Base-by-base conservation (phyloP, 164 flowering plant genomes). In the Piper longum region DNA sequence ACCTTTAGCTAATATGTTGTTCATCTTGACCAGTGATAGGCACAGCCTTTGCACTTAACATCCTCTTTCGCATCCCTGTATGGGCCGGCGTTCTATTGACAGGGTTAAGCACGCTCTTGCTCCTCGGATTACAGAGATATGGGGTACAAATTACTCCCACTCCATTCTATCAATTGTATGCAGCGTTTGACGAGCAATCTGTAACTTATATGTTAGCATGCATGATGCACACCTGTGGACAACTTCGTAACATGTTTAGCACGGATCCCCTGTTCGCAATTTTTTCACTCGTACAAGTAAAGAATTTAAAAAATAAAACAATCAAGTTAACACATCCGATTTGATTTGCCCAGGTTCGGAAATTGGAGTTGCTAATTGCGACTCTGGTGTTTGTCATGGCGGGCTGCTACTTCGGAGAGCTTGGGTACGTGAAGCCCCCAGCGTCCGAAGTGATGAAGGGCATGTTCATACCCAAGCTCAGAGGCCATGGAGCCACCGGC, bases 1-100 rank as follows among this genome's bases (percentile, higher is more conserved):
- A 39, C 4, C 5, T 11, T 59, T 4, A 16, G 2, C 8, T 56
- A 16, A 56, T 7, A 51, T 41, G 3, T 60, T 9, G 26, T n/a
- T 56, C 16, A 18, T 65, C 16, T 57, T 62, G 57, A 48, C 45
- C 82, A 90, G 96, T 93, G 56, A 85, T 93, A 41, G 98, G 96
- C 16, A 93, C 97, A 36, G 98, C 98, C 3, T 88, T 88, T 75
- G 97, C 91, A 2, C 75, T 92, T 5, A 83, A 92, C 48, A 92
- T 89, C 57, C 70, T 92, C 19, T 83, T 86, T 60, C 48, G 73
- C 59, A 80, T 91, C 42, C 96, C 95, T 43, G 74, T 91, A 39
- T 88, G 95, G 95, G 78, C 36, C 48, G 98, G 96, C 60, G 96
- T 91, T 67, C 76, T 88, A 39, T n/a, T 75, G 43, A 91, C 96